Evolutionary conservation across 306 rosid species (phyloP).

Genomic region (Myrica gale): DNA sequence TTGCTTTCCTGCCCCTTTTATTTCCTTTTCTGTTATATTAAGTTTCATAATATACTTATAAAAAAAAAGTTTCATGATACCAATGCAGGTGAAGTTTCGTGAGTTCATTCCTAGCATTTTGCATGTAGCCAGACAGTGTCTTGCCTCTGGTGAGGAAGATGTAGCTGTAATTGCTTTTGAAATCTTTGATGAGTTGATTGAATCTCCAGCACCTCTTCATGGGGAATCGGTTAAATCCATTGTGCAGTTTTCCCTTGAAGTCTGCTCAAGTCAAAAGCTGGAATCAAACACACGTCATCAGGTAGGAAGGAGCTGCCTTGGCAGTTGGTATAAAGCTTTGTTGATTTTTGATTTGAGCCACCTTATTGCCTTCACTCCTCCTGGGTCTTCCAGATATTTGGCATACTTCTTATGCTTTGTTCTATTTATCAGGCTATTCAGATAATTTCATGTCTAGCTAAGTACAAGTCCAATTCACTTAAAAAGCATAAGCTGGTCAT

Average conservation of each 20-base stretch:
- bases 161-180: conserved; percentile 95
- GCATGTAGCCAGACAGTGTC: conserved; percentile 90
- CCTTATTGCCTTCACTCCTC: conserved; percentile 14
- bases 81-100: conserved; percentile 76
- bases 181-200: conserved; percentile 95
- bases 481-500: conserved; percentile 82
- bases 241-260: conserved; percentile 98
- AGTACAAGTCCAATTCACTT: conserved; percentile 79
- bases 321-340: not conserved
- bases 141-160: conserved; percentile 95
- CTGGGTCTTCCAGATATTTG: conserved; percentile 8
- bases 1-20: conserved; percentile 11
- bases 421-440: conserved; percentile 75
- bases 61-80: conserved; percentile 2
- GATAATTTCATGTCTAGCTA: conserved; percentile 93
- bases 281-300: conserved; percentile 97
- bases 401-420: conserved; percentile 28
- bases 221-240: conserved; percentile 94
- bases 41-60: conserved; percentile 1
- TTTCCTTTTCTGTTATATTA: conserved; percentile 6
- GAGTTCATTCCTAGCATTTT: conserved; percentile 98
- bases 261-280: conserved; percentile 87
- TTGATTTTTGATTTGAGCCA: not conserved
- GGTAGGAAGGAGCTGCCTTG: conserved; percentile 48
- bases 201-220: conserved; percentile 98